These are phyloP conservation scores for Litchi chinensis DNA, from an alignment of 345 rosid species.

Conservation along the genomic window DNA sequence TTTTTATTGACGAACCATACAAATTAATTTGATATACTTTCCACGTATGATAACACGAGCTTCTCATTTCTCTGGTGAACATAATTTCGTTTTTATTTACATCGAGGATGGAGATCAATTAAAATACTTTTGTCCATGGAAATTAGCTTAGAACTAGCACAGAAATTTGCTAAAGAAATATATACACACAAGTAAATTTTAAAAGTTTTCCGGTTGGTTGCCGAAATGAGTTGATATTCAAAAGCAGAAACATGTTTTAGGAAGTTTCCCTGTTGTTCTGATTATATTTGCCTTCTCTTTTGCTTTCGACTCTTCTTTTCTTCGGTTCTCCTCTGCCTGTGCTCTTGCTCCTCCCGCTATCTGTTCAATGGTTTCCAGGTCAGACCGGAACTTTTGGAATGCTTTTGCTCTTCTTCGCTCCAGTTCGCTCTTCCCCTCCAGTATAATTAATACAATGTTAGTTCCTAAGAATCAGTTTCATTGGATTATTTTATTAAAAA, in stretches of 20 bases:
- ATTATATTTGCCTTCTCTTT: constrained; percentile 65
- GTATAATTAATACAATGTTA: constrained; percentile 4
- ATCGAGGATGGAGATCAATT: neutral
- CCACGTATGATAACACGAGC: no score
- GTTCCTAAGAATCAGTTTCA: constrained; percentile 11
- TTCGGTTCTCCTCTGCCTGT: constrained; percentile 51
- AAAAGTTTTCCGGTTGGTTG: neutral
- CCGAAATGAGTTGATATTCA: constrained; percentile 15
- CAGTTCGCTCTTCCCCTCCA: constrained; percentile 45
- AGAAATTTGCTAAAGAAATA: neutral
- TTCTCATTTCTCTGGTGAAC: no score
- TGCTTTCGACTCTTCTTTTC: constrained; percentile 56
- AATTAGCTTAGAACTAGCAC: neutral
- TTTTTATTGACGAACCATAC: no score
- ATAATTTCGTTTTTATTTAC: neutral
- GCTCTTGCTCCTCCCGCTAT: constrained; percentile 58
- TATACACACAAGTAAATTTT: neutral
- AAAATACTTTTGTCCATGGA: neutral
- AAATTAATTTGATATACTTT: no score
- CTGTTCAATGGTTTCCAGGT: constrained; percentile 44
- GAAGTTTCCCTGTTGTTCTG: constrained; percentile 56
- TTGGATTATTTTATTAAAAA: neutral
- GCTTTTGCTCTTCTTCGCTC: constrained; percentile 50
- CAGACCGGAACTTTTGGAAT: constrained; percentile 34
- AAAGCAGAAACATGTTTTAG: constrained; percentile 59